Evolutionary conservation across 768 basidiomycete genomes (phyloP).

Genomic region (Russula abietina): DNA sequence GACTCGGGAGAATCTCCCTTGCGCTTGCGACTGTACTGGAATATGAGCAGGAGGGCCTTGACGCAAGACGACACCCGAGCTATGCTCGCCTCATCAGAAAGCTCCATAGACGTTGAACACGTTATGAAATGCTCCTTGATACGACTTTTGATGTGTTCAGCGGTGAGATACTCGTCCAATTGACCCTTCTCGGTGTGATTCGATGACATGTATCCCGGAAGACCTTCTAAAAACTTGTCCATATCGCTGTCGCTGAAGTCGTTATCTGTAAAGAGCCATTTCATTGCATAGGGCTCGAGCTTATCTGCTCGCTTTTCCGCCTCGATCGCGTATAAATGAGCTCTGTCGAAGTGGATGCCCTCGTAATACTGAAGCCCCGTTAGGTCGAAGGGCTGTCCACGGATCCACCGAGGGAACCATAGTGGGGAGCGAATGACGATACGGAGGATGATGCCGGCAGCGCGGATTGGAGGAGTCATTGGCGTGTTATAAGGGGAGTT

Average conservation of each 20-base stretch:
- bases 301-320: background rate
- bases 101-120: slow-evolving; percentile 6
- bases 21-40: background rate
- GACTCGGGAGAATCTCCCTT: background rate
- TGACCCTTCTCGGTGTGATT: background rate
- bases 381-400: background rate
- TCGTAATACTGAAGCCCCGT: background rate
- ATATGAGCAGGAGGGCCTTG: slow-evolving; percentile 9
- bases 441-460: background rate
- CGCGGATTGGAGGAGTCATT: slow-evolving; percentile 9
- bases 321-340: background rate
- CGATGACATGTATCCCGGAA: slow-evolving; percentile 13
- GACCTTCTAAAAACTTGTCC: slow-evolving; percentile 17
- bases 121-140: slow-evolving; percentile 11
- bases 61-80: slow-evolving; percentile 6
- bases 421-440: background rate
- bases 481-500: slow-evolving; percentile 19
- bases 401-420: background rate
- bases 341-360: slow-evolving; percentile 7
- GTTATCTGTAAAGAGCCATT: slow-evolving; percentile 10
- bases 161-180: background rate
- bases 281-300: slow-evolving; percentile 9
- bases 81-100: slow-evolving; percentile 4
- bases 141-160: background rate
- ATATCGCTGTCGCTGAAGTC: slow-evolving; percentile 15